Percentiles rank a stretch among this genome's conserved stretches.
Evolutionary conservation across 495 filamentous ascomycete species (phyloP).

Genomic region (Chaetomium cochliodes): DNA sequence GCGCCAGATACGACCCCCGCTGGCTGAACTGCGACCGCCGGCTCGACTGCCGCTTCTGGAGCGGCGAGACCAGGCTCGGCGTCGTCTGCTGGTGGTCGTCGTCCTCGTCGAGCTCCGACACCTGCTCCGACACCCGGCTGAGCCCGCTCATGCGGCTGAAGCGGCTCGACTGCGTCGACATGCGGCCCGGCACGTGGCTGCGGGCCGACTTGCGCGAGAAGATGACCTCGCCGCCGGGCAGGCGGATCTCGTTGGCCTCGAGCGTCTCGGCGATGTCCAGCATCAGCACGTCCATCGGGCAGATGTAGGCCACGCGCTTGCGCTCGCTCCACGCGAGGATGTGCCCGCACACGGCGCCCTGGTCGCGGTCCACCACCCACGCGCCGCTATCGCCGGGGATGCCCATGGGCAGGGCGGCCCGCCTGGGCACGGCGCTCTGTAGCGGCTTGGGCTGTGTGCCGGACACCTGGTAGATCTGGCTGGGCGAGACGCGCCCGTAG

Average conservation of each 20-base stretch:
- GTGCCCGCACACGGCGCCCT: slow-evolving; percentile 82
- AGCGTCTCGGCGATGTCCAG: slow-evolving; percentile 79
- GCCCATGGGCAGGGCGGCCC: slow-evolving; percentile 41
- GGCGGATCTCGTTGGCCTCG: slow-evolving; percentile 51
- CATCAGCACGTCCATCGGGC: slow-evolving; percentile 88
- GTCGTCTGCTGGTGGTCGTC: slow-evolving; percentile 8
- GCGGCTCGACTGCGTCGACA: slow-evolving; percentile 12
- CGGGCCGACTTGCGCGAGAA: slow-evolving; percentile 2
- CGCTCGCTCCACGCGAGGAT: slow-evolving; percentile 81
- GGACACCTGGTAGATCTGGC: slow-evolving; percentile 73
- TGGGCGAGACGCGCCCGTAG: slow-evolving; percentile 74
- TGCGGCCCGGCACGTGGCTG: background rate
- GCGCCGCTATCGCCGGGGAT: slow-evolving; percentile 89
- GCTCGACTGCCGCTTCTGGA: slow-evolving; percentile 3
- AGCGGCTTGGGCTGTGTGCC: slow-evolving; percentile 21
- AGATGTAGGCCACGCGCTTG: slow-evolving; percentile 78
- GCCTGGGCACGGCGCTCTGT: background rate
- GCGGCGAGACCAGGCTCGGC: slow-evolving; percentile 1
- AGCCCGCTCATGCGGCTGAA: slow-evolving; percentile 6
- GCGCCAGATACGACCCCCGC: slow-evolving; percentile 4
- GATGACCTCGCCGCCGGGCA: slow-evolving; percentile 47
- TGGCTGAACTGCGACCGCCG: slow-evolving; percentile 16
- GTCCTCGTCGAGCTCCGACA: slow-evolving; percentile 10
- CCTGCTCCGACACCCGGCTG: slow-evolving; percentile 1
- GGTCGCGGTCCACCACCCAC: slow-evolving; percentile 82